Evolutionary conservation across 2,329 filamentous ascomycete genomes (phyloP).

Genomic region (Trichoderma simmonsii): DNA sequence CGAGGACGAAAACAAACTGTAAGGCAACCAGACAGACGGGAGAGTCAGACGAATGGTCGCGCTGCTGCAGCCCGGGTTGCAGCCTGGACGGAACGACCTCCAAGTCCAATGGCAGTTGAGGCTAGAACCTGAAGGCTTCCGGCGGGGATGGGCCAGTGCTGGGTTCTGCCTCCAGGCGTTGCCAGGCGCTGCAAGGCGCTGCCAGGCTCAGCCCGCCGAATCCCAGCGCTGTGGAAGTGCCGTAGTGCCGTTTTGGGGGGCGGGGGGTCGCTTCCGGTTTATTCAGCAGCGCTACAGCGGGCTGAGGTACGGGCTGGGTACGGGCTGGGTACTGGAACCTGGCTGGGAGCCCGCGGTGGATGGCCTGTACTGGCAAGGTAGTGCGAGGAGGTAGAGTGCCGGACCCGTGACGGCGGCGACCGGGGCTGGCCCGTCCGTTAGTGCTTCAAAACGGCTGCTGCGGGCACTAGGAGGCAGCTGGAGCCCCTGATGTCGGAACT

Average conservation of each 20-base stretch:
- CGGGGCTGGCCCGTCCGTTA: not conserved
- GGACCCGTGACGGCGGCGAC: not conserved
- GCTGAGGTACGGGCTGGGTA: not conserved
- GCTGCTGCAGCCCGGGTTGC: conserved; percentile 7
- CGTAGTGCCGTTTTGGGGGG: conserved; percentile 8
- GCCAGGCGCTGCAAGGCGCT: not conserved
- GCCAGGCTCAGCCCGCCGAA: not conserved
- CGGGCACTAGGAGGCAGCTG: not conserved
- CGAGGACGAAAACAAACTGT: not conserved
- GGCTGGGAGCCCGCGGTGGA: not conserved
- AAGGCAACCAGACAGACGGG: too few species aligned
- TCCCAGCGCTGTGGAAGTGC: conserved; percentile 5
- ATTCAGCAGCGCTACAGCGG: not conserved
- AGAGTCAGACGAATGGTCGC: not conserved
- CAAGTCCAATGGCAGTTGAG: not conserved
- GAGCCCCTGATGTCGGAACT: not conserved
- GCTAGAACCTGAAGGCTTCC: not conserved
- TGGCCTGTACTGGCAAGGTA: not conserved
- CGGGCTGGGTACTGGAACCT: not conserved
- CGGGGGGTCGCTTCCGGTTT: not conserved
- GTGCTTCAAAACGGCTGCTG: not conserved
- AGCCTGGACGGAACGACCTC: not conserved
- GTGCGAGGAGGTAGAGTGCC: not conserved
- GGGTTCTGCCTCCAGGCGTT: not conserved
- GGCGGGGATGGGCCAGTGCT: not conserved